A percentile compares a stretch with the other conserved stretches of the same genome.
Evolutionary conservation across 371 early-diverging fungal genomes (phyloP).

Genomic region (Entomophthora muscae): DNA sequence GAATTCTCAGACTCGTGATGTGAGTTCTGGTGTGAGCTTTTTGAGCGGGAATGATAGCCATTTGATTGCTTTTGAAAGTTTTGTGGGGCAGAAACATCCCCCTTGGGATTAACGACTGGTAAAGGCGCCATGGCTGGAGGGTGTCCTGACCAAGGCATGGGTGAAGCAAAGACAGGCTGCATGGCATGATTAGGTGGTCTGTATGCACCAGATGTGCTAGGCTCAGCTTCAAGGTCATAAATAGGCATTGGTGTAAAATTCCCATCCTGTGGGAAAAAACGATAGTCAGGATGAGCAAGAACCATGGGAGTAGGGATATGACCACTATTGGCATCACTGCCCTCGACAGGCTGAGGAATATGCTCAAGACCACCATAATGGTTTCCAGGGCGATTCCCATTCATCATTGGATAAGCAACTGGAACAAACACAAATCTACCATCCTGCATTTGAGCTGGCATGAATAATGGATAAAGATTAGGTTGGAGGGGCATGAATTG

Average conservation of each 20-base stretch:
- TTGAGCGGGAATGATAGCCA: neutral
- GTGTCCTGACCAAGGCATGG: conserved; percentile 1
- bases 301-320: neutral
- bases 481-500: conserved; percentile 7
- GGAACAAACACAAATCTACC: conserved; percentile 7
- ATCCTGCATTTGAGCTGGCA: conserved; percentile 8
- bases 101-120: neutral
- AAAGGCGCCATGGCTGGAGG: neutral
- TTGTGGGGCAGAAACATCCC: neutral
- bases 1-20: neutral
- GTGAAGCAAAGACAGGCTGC: neutral
- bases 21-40: neutral
- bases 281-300: neutral
- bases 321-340: neutral
- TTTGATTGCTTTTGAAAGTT: neutral
- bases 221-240: neutral
- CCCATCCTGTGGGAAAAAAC: conserved; percentile 1
- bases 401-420: conserved; percentile 3
- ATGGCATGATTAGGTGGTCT: neutral
- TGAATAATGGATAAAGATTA: conserved; percentile 4
- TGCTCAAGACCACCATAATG: neutral
- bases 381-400: neutral
- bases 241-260: neutral
- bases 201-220: neutral
- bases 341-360: neutral